A percentile compares a stretch with the other conserved stretches of the same genome.
Evolutionary conservation across 805 yeast genomes (phyloP).

Genomic region (Scheffersomyces spartinae): DNA sequence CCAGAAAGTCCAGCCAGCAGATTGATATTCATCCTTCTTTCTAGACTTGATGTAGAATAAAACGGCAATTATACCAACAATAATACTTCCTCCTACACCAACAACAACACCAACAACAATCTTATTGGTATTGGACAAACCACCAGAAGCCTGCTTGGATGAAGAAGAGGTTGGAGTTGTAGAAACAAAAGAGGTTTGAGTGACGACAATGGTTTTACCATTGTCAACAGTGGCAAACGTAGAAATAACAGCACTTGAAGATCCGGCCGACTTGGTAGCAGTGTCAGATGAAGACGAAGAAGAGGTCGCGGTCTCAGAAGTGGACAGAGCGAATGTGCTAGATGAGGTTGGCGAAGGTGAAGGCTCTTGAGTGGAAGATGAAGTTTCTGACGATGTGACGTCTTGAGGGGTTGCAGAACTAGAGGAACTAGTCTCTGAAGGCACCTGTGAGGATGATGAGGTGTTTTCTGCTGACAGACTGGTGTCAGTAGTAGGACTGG

Average conservation of each 20-base stretch:
- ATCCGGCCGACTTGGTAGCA: neutral
- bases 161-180: constrained; percentile 15
- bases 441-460: too few relatives aligned
- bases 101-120: constrained; percentile 37
- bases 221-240: constrained; percentile 21
- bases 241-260: constrained; percentile 7
- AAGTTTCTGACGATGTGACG: too few relatives aligned
- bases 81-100: constrained; percentile 33
- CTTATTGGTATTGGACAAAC: constrained; percentile 29
- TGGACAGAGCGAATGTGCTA: too few relatives aligned
- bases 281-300: neutral
- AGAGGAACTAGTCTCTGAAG: too few relatives aligned
- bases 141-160: constrained; percentile 8
- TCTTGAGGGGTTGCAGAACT: too few relatives aligned
- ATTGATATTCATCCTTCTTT: constrained; percentile 13
- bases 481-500: too few relatives aligned
- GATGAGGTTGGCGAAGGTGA: too few relatives aligned
- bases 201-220: constrained; percentile 28
- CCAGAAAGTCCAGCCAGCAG: constrained; percentile 37
- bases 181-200: constrained; percentile 21
- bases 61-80: constrained; percentile 22
- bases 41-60: constrained; percentile 25
- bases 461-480: too few relatives aligned
- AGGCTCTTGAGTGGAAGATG: too few relatives aligned
- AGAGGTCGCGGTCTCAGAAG: constrained; percentile 1